phyloP scores from a whole-genome alignment of 306 rosid genomes.

The Prunus salicina region DNA sequence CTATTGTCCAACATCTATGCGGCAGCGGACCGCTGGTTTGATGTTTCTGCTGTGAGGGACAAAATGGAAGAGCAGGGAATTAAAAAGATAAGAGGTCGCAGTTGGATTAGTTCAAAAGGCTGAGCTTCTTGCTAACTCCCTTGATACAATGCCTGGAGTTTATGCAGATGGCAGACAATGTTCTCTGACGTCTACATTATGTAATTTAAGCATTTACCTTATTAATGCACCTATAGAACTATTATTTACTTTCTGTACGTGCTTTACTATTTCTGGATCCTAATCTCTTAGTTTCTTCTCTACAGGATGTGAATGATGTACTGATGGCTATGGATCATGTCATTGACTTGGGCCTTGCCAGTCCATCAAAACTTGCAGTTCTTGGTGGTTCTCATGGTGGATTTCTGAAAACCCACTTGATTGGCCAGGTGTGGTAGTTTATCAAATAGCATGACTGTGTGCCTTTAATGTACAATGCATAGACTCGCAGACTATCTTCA shows the following conservation, averaged over 20 bases:
- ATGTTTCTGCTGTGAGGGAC: too few relatives aligned
- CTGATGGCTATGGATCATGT: slow-evolving; percentile 72
- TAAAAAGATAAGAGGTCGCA: too few relatives aligned
- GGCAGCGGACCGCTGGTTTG: too few relatives aligned
- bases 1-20: too few relatives aligned
- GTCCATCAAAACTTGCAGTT: slow-evolving; percentile 72
- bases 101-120: too few relatives aligned
- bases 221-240: not conserved
- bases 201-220: not conserved
- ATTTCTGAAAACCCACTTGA: slow-evolving; percentile 92
- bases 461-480: not conserved
- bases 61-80: too few relatives aligned
- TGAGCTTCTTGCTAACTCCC: too few relatives aligned
- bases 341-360: slow-evolving; percentile 64
- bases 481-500: not conserved
- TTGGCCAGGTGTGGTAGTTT: slow-evolving; percentile 74
- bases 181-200: not conserved
- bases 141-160: too few relatives aligned
- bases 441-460: not conserved
- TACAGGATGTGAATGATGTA: slow-evolving; percentile 88
- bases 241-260: not conserved
- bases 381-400: slow-evolving; percentile 97
- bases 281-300: slow-evolving; percentile 23
- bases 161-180: too few relatives aligned
- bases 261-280: not conserved